Evolutionary conservation across 768 basidiomycete genomes (phyloP).

Genomic region (Rhizopogon vinicolor): DNA sequence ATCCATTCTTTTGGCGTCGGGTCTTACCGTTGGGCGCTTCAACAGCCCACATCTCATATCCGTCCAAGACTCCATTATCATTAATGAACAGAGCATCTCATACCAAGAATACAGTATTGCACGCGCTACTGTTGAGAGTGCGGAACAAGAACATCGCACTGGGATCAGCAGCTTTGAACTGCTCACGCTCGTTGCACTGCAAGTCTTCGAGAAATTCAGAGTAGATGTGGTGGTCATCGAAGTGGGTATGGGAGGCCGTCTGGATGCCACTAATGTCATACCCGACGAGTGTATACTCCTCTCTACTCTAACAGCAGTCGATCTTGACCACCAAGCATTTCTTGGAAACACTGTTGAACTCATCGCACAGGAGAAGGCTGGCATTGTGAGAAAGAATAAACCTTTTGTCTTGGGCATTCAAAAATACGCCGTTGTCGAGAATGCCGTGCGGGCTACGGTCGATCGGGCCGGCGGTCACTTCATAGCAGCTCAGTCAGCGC

Average conservation of each 20-base stretch:
- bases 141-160: conserved; percentile 39
- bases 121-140: conserved; percentile 41
- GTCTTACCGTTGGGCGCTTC: conserved; percentile 71
- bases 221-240: conserved; percentile 86
- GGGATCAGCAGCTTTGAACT: conserved; percentile 77
- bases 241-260: conserved; percentile 90
- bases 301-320: conserved; percentile 83
- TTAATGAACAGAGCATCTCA: conserved; percentile 55
- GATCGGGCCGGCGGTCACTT: conserved; percentile 38
- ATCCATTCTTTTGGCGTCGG: conserved; percentile 60
- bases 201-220: conserved; percentile 61
- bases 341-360: conserved; percentile 70
- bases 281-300: conserved; percentile 63
- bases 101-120: conserved; percentile 41
- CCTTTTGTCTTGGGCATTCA: conserved; percentile 70
- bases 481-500: conserved; percentile 30
- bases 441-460: conserved; percentile 40
- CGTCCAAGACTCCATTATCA: conserved; percentile 68
- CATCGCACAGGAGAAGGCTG: conserved; percentile 82
- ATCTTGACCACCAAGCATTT: conserved; percentile 91
- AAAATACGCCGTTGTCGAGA: conserved; percentile 42
- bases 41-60: conserved; percentile 90
- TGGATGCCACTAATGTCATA: conserved; percentile 93
- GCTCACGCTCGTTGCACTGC: conserved; percentile 76
- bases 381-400: conserved; percentile 61